A percentile compares a stretch with the other conserved stretches of the same genome.
Evolutionary conservation across 371 early-diverging fungal genomes (phyloP).

Genomic region (Nosema muscidifuracis): DNA sequence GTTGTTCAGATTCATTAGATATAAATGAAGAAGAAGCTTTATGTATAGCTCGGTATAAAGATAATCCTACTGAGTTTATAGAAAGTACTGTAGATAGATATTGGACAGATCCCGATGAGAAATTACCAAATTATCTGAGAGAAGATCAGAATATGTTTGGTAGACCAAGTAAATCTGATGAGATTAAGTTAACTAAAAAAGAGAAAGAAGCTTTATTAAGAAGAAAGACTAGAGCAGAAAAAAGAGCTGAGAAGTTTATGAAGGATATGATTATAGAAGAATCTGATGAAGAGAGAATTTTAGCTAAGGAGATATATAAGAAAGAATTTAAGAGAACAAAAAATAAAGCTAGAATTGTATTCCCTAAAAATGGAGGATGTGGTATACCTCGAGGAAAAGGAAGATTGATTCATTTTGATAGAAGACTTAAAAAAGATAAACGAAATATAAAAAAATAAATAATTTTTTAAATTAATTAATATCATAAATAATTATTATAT

Average conservation of each 20-base stretch:
- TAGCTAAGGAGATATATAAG: constrained; percentile 50
- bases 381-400: constrained; percentile 56
- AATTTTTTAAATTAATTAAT: background rate
- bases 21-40: constrained; percentile 58
- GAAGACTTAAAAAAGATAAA: constrained; percentile 63
- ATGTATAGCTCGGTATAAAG: constrained; percentile 52
- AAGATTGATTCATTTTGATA: constrained; percentile 56
- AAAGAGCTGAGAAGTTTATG: constrained; percentile 51
- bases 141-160: constrained; percentile 52
- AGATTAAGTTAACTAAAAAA: constrained; percentile 54
- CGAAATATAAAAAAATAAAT: constrained; percentile 11
- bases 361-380: constrained; percentile 44
- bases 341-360: constrained; percentile 54
- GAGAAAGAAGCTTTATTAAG: constrained; percentile 50
- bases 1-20: constrained; percentile 44
- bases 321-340: constrained; percentile 50
- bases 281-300: constrained; percentile 49
- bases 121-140: constrained; percentile 55
- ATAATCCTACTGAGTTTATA: constrained; percentile 55
- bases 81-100: constrained; percentile 61
- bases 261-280: constrained; percentile 50
- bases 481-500: background rate
- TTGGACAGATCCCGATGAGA: constrained; percentile 53
- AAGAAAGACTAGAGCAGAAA: constrained; percentile 51
- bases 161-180: constrained; percentile 44